Evolutionary conservation across 2,329 filamentous ascomycete genomes (phyloP).

Genomic region (Calonectria pseudoturangicola): DNA sequence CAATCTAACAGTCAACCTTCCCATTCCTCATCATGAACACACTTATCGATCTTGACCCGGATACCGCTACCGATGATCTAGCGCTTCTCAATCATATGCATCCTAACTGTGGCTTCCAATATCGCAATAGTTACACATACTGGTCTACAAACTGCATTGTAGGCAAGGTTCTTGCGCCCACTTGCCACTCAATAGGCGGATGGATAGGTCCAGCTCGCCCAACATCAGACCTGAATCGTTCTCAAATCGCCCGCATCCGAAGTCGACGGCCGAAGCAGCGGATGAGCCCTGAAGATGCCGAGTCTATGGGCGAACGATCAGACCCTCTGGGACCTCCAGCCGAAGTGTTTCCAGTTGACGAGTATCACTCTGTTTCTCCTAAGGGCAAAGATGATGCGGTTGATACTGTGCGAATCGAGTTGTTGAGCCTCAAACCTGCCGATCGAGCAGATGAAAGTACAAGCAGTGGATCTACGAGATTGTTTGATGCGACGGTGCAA

Average conservation of each 20-base stretch:
- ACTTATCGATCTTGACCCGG: slow-evolving; percentile 83
- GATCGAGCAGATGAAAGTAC: slow-evolving; percentile 50
- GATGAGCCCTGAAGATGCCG: slow-evolving; percentile 75
- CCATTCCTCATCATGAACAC: slow-evolving; percentile 88
- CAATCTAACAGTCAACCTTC: slow-evolving; percentile 70
- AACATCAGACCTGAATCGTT: slow-evolving; percentile 78
- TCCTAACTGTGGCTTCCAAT: slow-evolving; percentile 84
- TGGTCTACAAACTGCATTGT: slow-evolving; percentile 84
- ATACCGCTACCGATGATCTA: slow-evolving; percentile 78
- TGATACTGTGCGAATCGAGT: slow-evolving; percentile 82
- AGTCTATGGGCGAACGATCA: slow-evolving; percentile 79
- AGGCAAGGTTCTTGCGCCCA: slow-evolving; percentile 84
- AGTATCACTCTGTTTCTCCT: slow-evolving; percentile 78
- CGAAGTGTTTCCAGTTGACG: slow-evolving; percentile 77
- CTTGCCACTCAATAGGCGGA: slow-evolving; percentile 81
- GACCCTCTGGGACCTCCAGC: slow-evolving; percentile 80
- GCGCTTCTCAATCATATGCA: slow-evolving; percentile 81
- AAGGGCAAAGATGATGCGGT: slow-evolving; percentile 73
- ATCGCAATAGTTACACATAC: slow-evolving; percentile 83
- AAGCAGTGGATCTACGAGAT: slow-evolving; percentile 60
- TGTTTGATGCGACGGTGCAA: slow-evolving; percentile 77
- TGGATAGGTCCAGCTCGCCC: slow-evolving; percentile 85
- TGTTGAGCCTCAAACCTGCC: slow-evolving; percentile 75
- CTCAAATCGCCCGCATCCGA: slow-evolving; percentile 82
- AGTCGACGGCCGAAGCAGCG: slow-evolving; percentile 74